Percentiles rank a stretch among this genome's conserved stretches.
Evolutionary conservation across 495 filamentous ascomycete genomes (phyloP).

Genomic region (Aspergillus sclerotioniger): DNA sequence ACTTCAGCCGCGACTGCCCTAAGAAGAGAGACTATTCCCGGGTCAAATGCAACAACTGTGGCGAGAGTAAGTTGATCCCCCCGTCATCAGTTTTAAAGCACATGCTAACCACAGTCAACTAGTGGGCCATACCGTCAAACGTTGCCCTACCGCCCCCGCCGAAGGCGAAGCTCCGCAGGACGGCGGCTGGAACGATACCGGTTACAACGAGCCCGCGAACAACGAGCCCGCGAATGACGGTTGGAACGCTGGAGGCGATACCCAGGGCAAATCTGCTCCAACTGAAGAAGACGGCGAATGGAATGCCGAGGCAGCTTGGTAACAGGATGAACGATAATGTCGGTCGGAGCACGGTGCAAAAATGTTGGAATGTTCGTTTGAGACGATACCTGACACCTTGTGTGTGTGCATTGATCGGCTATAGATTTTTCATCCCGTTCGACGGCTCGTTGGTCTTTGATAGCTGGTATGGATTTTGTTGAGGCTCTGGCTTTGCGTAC

Average conservation of each 20-base stretch:
- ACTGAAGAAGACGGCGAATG: constrained; percentile 1
- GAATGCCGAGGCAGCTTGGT: neutral
- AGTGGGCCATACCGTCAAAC: constrained; percentile 67
- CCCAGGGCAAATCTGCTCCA: constrained; percentile 4
- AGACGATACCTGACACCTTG: constrained; percentile 11
- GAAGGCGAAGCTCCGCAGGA: constrained; percentile 3
- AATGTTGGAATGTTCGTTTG: constrained; percentile 8
- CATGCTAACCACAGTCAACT: constrained; percentile 1
- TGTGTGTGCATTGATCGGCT: constrained; percentile 5
- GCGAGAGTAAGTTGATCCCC: constrained; percentile 53
- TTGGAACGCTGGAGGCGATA: constrained; percentile 9
- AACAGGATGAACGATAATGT: neutral
- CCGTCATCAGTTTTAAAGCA: neutral
- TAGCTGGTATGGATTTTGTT: neutral
- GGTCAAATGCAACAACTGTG: constrained; percentile 75
- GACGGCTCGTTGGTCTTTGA: neutral
- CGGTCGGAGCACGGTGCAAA: constrained; percentile 5
- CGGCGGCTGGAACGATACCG: constrained; percentile 6
- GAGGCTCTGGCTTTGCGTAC: neutral
- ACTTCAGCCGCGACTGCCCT: constrained; percentile 70
- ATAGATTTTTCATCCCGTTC: neutral
- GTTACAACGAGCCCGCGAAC: neutral
- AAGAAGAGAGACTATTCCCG: constrained; percentile 71
- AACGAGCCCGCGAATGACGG: neutral
- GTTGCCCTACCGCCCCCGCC: constrained; percentile 47